phyloP scores from a whole-genome alignment of 1,139 yeast species.

The Yamadazyma sp. region DNA sequence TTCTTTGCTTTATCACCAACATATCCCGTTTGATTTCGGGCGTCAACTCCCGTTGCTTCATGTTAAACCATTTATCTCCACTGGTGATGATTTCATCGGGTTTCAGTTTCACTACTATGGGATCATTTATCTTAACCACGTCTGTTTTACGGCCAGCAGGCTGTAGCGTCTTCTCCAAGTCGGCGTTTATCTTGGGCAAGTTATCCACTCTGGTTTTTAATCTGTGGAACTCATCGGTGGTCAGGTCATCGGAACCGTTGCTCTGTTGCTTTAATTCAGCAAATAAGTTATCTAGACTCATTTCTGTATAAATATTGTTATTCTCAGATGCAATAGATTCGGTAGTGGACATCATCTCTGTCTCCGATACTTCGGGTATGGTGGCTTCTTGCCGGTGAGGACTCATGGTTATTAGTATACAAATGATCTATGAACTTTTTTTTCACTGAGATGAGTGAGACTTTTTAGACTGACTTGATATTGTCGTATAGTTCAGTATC shows the following conservation, averaged over 20 bases:
- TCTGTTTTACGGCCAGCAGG: conserved; percentile 17
- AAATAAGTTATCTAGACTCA: conserved; percentile 33
- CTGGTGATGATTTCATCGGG: conserved; percentile 29
- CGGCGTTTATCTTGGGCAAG: conserved; percentile 38
- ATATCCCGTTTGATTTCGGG: conserved; percentile 75
- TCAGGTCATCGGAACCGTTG: conserved; percentile 8
- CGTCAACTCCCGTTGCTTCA: conserved; percentile 80
- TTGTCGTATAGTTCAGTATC: conserved; percentile 28
- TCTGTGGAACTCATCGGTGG: conserved; percentile 26
- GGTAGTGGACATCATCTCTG: conserved; percentile 15
- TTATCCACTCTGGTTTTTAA: conserved; percentile 29
- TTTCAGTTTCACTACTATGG: conserved; percentile 31
- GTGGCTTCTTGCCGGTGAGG: conserved; percentile 9
- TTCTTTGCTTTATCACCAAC: conserved; percentile 76
- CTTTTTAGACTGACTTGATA: conserved; percentile 4
- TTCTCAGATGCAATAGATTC: conserved; percentile 13
- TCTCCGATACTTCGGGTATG: conserved; percentile 16
- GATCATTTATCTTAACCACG: conserved; percentile 49
- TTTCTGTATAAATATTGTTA: conserved; percentile 7
- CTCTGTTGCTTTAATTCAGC: conserved; percentile 28
- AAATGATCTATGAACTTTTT: conserved; percentile 1
- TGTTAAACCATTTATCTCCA: conserved; percentile 75
- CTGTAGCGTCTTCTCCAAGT: conserved; percentile 23
- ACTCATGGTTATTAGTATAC: conserved; percentile 8
- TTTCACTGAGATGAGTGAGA: conserved; percentile 10